Percentiles rank a stretch among this genome's conserved stretches.
These are phyloP conservation scores for Ganoderma resinaceum DNA, from an alignment of 1,284 basidiomycete species.

Conservation along the genomic window DNA sequence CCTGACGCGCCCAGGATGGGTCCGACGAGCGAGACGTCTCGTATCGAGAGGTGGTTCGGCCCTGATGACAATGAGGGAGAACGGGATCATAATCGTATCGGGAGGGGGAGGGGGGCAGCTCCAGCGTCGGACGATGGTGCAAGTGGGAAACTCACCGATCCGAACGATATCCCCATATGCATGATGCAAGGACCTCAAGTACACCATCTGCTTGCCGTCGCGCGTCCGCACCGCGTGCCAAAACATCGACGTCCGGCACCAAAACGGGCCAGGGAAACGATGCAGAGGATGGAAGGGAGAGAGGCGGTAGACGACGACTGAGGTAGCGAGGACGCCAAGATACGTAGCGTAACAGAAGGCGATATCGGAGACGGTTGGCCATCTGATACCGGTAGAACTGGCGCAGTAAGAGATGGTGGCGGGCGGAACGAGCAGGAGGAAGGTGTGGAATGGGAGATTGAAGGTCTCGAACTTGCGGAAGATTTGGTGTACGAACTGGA, in stretches of 20 bases:
- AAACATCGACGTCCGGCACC: not conserved
- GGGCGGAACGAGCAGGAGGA: not conserved
- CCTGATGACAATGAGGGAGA: not conserved
- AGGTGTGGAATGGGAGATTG: not conserved
- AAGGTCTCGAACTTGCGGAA: not conserved
- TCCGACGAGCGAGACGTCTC: conserved; percentile 2
- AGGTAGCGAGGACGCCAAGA: not conserved
- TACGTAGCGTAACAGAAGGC: not conserved
- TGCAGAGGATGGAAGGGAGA: not conserved
- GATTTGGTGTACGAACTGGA: not conserved
- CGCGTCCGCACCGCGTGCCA: not conserved
- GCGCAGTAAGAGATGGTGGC: not conserved
- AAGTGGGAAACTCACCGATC: not conserved
- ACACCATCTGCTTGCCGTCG: not conserved
- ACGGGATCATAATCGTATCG: too few relatives aligned
- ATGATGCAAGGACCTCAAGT: not conserved
- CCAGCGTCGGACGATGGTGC: too few relatives aligned
- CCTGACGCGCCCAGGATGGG: conserved; percentile 10
- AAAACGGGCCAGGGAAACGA: not conserved
- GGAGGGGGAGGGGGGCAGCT: too few relatives aligned
- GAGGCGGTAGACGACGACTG: not conserved
- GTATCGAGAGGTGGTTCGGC: conserved; percentile 1
- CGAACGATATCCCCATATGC: not conserved
- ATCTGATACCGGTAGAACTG: not conserved
- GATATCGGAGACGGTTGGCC: not conserved